Evolutionary conservation across 495 filamentous ascomycete species (phyloP).

Genomic region (Hypoxylon intermedium): DNA sequence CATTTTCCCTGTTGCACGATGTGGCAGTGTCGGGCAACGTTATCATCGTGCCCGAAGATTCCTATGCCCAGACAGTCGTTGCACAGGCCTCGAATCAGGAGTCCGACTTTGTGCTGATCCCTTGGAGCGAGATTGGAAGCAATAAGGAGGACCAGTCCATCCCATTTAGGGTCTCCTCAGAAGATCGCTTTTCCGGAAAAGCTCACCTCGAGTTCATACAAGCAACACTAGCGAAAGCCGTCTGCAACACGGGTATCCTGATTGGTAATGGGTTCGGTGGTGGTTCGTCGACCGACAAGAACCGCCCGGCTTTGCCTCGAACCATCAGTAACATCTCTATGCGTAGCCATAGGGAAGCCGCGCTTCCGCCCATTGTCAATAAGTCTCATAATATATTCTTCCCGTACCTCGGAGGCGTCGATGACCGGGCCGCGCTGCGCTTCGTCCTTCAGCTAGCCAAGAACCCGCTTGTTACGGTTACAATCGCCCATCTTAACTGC

Average conservation of each 20-base stretch:
- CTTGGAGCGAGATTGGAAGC: conserved; percentile 87
- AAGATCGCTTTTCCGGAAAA: conserved; percentile 58
- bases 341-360: conserved; percentile 57
- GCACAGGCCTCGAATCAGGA: conserved; percentile 68
- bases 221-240: conserved; percentile 64
- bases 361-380: conserved; percentile 59
- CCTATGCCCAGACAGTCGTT: conserved; percentile 78
- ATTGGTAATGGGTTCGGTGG: conserved; percentile 77
- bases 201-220: conserved; percentile 72
- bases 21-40: conserved; percentile 83
- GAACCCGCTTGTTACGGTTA: conserved; percentile 77
- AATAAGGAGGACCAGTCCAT: conserved; percentile 67
- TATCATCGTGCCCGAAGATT: conserved; percentile 74
- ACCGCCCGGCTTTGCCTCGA: conserved; percentile 50
- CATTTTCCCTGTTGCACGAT: conserved; percentile 85
- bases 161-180: conserved; percentile 43
- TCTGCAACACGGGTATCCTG: conserved; percentile 79
- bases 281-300: conserved; percentile 46
- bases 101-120: conserved; percentile 84
- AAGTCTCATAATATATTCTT: conserved; percentile 86
- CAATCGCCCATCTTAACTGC: conserved; percentile 64
- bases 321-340: conserved; percentile 65
- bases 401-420: conserved; percentile 83
- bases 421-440: conserved; percentile 81
- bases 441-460: conserved; percentile 82